Conservation (phyloP, 2,329 filamentous ascomycete genomes). For the Ophiocordyceps sinensis region DNA sequence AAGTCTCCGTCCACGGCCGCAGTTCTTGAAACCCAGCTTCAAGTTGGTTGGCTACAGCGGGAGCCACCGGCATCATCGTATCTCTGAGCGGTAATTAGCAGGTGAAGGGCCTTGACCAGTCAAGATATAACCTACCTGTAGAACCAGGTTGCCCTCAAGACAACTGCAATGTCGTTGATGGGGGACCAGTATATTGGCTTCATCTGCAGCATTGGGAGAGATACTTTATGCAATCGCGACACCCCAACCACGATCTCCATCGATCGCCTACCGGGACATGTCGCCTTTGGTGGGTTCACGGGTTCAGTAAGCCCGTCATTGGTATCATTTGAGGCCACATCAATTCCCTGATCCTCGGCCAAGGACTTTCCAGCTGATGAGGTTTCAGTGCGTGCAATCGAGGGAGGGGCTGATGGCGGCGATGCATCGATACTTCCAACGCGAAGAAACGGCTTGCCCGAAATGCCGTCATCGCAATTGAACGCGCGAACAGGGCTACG, state of each 20-base stretch:
- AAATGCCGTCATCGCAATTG: constrained; percentile 32
- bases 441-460: constrained; percentile 38
- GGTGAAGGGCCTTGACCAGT: not conserved
- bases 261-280: constrained; percentile 10
- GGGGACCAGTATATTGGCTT: constrained; percentile 97
- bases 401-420: constrained; percentile 1
- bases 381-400: constrained; percentile 1
- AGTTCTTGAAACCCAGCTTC: constrained; percentile 84
- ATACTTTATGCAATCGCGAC: constrained; percentile 80
- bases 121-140: constrained; percentile 42
- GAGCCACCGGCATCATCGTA: constrained; percentile 80
- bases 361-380: not conserved
- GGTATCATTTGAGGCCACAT: not conserved
- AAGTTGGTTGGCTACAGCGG: constrained; percentile 75
- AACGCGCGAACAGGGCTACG: constrained; percentile 8
- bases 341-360: not conserved
- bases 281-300: not conserved
- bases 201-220: constrained; percentile 72
- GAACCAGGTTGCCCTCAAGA: constrained; percentile 88
- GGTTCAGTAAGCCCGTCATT: not conserved
- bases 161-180: constrained; percentile 71
- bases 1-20: constrained; percentile 80
- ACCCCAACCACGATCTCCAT: constrained; percentile 68
- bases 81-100: constrained; percentile 31
- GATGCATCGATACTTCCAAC: constrained; percentile 22